A percentile compares a stretch with the other conserved stretches of the same genome.
Conservation (phyloP, 148 eudicot genomes). For the Arbutus unedo region DNA sequence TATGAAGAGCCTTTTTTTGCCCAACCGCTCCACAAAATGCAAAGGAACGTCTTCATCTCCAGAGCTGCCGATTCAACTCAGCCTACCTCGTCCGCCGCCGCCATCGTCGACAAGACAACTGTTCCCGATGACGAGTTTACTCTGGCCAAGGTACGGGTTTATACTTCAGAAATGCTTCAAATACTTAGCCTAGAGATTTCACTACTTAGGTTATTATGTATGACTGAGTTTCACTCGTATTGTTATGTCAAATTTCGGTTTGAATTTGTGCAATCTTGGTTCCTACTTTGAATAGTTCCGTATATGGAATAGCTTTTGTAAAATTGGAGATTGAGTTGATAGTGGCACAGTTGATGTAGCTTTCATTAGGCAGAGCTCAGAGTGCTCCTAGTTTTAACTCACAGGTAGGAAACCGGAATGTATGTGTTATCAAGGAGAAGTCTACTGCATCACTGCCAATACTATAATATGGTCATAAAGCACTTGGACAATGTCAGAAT, state of each 20-base stretch:
- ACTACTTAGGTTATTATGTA: neutral
- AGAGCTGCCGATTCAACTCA: constrained; percentile 75
- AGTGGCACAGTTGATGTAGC: neutral
- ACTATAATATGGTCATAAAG: neutral
- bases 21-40: constrained; percentile 18
- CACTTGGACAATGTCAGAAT: neutral
- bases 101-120: constrained; percentile 37
- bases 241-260: too few species aligned
- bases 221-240: neutral
- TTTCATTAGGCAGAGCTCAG: neutral
- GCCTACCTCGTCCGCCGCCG: constrained; percentile 25
- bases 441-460: neutral
- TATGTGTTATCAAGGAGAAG: neutral
- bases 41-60: constrained; percentile 24
- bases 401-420: neutral
- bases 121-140: constrained; percentile 67
- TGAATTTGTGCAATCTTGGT: too few species aligned
- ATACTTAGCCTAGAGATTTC: neutral
- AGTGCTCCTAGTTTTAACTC: neutral
- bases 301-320: neutral
- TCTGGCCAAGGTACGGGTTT: constrained; percentile 50
- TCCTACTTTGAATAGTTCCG: too few species aligned
- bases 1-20: constrained; percentile 19
- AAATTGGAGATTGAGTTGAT: neutral
- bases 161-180: neutral